These are phyloP conservation scores for Leptographium galeiforme DNA, from an alignment of 2,329 filamentous ascomycete species.

Conservation along the genomic window DNA sequence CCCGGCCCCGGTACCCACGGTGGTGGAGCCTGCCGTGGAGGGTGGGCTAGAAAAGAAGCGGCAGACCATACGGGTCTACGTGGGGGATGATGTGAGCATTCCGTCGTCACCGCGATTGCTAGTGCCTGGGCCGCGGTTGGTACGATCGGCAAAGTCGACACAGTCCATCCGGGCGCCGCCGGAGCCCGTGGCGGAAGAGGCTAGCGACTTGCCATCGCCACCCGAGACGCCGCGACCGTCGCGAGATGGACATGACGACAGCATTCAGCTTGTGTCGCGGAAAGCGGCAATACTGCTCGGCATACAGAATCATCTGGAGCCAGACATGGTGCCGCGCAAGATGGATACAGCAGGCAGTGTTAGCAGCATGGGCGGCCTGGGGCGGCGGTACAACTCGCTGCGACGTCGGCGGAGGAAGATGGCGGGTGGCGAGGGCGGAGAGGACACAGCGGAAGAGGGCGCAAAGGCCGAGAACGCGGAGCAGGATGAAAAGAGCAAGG, in stretches of 20 bases:
- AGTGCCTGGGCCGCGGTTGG: background rate
- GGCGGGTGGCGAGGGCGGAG: background rate
- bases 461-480: background rate
- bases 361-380: background rate
- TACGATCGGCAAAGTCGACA: background rate
- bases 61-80: conserved; percentile 10
- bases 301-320: conserved; percentile 1
- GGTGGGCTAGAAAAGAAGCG: background rate
- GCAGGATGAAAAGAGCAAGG: no score
- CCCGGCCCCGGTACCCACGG: background rate
- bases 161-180: background rate
- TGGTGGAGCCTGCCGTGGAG: no score
- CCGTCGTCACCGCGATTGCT: background rate
- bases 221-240: background rate
- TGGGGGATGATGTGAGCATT: conserved; percentile 2
- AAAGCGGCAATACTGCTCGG: conserved; percentile 12
- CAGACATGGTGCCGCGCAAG: background rate
- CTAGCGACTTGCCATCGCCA: background rate
- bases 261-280: conserved; percentile 11
- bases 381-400: conserved; percentile 7
- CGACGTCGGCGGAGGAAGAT: conserved; percentile 1
- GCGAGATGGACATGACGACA: background rate
- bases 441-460: background rate
- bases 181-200: background rate
- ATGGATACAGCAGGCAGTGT: background rate